phyloP scores from a whole-genome alignment of 768 basidiomycete genomes.

The Dacryopinax primogenitus region DNA sequence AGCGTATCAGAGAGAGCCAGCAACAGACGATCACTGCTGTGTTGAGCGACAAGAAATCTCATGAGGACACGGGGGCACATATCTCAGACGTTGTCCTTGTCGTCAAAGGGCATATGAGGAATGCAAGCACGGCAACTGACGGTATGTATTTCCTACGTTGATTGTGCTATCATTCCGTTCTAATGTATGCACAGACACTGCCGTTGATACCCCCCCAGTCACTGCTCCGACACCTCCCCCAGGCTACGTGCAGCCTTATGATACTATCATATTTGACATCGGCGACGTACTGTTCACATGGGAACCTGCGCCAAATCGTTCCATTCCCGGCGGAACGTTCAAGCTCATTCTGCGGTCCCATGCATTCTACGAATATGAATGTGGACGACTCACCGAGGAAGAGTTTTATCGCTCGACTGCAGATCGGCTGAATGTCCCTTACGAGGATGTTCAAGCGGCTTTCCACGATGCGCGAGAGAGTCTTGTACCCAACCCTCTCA shows the following conservation, averaged over 20 bases:
- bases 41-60: neutral
- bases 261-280: conserved; percentile 39
- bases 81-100: neutral
- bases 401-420: conserved; percentile 36
- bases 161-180: neutral
- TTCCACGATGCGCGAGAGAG: conserved; percentile 40
- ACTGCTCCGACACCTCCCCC: neutral
- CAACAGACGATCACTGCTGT: neutral
- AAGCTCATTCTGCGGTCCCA: conserved; percentile 34
- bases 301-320: conserved; percentile 34
- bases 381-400: conserved; percentile 34
- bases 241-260: neutral
- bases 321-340: conserved; percentile 33
- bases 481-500: conserved; percentile 29
- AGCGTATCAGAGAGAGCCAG: neutral
- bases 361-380: conserved; percentile 45
- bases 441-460: conserved; percentile 33
- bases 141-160: neutral
- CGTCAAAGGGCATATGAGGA: neutral
- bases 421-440: conserved; percentile 30
- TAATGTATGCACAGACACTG: neutral
- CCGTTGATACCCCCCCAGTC: neutral
- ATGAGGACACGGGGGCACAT: neutral
- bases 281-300: conserved; percentile 47
- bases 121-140: neutral